Evolutionary conservation across 2,329 filamentous ascomycete genomes (phyloP), one percentile per base, ranked within the genome.

Genomic region (Trichoderma simmonsii): DNA sequence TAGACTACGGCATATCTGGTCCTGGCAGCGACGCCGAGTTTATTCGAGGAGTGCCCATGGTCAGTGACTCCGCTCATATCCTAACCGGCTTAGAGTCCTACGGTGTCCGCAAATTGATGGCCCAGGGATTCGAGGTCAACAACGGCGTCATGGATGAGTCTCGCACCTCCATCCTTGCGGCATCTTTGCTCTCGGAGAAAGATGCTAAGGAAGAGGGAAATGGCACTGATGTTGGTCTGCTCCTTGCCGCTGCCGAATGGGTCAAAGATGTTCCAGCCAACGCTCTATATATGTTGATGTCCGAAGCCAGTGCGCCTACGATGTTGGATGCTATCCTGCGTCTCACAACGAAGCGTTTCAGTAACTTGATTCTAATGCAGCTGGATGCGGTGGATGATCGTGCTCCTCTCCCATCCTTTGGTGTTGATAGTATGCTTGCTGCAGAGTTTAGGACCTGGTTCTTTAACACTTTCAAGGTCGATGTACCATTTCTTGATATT

Each of bases 341-440:
- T 3, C 39, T 73, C 14, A 64, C 74, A 24, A 60, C 34, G 54
- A 71, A 71, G 62, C 68, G 70, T 4, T 72, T 75, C 36, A 73
- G 71, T 21, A 77, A 75, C 63, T 30, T 79, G 61, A 75, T 79
- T 4, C 64, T 79, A 9, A 72, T 78, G 21, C 75, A 74, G 4
- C 14, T 72, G 0, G 80, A 80, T 5, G 67, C 79, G 26, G 72
- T 82, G 3, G 76, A 79, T 11, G 66, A 56, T 4, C 54, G 68
- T 21, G 77, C 76, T 64, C 69, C 79, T 9, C 72, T 84, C 4
- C 65, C 76, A 0, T 66, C 73, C 1, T 84, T 79, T 71, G 82
- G 83, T 7, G 74, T 84, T 18, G 82, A 84, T 72, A 82, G 80
- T 68, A 83, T 84, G 80, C 77, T 84, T 43, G 82, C 78, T 0